Base-by-base conservation (phyloP, 129 eudicot species). In the Flaveria linearis region DNA sequence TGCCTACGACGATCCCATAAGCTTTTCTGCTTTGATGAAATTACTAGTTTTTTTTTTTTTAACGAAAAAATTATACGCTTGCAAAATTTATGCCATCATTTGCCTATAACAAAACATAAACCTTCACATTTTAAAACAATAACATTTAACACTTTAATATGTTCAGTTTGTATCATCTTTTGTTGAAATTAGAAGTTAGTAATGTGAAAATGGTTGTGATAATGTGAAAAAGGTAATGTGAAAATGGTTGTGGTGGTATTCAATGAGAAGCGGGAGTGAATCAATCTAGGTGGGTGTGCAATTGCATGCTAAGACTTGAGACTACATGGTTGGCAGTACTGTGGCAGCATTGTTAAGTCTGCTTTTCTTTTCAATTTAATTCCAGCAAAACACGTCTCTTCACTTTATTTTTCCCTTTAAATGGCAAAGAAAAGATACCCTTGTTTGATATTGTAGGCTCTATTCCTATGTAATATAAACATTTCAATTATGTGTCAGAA, bases 331-430 rank as follows among this genome's bases (percentile, higher is more conserved):
- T 58, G 33, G 65, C 65, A 58, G 65, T 58, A 20, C 22, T 20
- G 33, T 50, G 55, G 55, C 55, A 50, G 65, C 65, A 58, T 58
- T 22, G 65, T 58, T 39, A 58, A 58, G 65, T 23, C 65, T 58
- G 36, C 65, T 58, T 58, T 58, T 58, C 65, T 58, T 58, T 23
- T 9, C 17, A 36, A 36, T 50, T 4, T n/a, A 23, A 3, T 23
- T 55, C 26, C 62, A 55, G 14, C 62, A 55, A 55, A 58, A 58
- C 16, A 58, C 65, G 39, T 23, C 65, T 58, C 7, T 58, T 58
- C 65, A 58, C 36, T 56, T 56, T 56, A 18, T 28, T 26, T 2
- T 61, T 26, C 14, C n/a, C 68, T 61, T 13, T 12, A 61, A 61
- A 61, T 26, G 7, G 68, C 20, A 61, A 25, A 61, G 3, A 25